These are phyloP conservation scores for Leptographium wingfieldii DNA, from an alignment of 2,329 filamentous ascomycete species.

Conservation along the genomic window DNA sequence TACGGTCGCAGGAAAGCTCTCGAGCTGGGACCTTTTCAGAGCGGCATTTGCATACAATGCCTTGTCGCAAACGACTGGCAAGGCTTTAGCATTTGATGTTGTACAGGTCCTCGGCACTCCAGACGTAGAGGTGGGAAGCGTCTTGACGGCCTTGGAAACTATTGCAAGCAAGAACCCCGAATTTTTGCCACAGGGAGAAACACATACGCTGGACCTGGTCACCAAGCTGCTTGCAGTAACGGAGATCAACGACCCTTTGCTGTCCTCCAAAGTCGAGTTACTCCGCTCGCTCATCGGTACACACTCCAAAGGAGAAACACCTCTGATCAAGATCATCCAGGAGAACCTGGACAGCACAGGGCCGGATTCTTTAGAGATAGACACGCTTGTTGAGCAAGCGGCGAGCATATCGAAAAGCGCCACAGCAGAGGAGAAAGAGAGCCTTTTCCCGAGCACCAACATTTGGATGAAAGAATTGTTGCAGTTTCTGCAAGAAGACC, in stretches of 20 bases:
- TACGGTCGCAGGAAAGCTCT: constrained; percentile 21
- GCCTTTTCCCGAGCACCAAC: constrained; percentile 49
- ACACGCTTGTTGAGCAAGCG: constrained; percentile 40
- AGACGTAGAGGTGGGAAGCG: constrained; percentile 14
- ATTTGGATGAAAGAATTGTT: constrained; percentile 54
- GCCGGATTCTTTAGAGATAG: constrained; percentile 38
- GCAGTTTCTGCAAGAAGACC: constrained; percentile 36
- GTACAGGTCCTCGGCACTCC: constrained; percentile 14
- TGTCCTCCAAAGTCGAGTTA: constrained; percentile 27
- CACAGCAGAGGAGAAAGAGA: constrained; percentile 18
- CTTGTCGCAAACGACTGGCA: constrained; percentile 22
- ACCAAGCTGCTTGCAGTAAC: constrained; percentile 40
- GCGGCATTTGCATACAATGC: constrained; percentile 30
- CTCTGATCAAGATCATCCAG: constrained; percentile 39
- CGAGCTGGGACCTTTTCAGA: constrained; percentile 34
- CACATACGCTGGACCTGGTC: constrained; percentile 36
- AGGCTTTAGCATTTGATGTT: constrained; percentile 18
- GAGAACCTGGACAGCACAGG: constrained; percentile 39
- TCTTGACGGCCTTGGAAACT: constrained; percentile 34
- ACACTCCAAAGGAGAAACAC: constrained; percentile 26
- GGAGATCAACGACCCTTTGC: constrained; percentile 29
- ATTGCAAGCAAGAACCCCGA: constrained; percentile 31
- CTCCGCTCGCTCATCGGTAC: constrained; percentile 35
- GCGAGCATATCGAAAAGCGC: constrained; percentile 22
- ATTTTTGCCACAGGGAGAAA: constrained; percentile 31